A percentile compares a stretch with the other conserved stretches of the same genome.
phyloP scores from a whole-genome alignment of 345 rosid species.

The Sonneratia caseolaris region DNA sequence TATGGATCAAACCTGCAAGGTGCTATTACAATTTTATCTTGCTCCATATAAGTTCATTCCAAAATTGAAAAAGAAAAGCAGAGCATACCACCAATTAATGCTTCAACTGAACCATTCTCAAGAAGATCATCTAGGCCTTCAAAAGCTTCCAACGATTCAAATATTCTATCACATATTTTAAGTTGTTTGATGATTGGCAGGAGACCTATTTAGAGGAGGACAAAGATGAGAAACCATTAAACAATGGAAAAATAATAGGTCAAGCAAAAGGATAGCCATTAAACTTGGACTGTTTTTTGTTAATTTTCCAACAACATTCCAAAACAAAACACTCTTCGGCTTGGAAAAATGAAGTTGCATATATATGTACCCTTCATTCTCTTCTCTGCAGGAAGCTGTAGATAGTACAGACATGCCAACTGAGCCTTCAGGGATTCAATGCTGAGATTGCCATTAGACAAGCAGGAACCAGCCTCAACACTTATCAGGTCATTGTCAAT shows the following conservation, averaged over 20 bases:
- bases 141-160: conserved; percentile 36
- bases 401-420: conserved; percentile 72
- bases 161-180: conserved; percentile 40
- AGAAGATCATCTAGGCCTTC: conserved; percentile 28
- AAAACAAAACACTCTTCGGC: background rate
- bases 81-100: conserved; percentile 43
- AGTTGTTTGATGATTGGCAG: conserved; percentile 74
- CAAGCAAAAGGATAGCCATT: background rate
- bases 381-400: conserved; percentile 65
- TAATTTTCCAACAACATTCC: background rate
- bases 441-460: conserved; percentile 25
- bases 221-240: background rate
- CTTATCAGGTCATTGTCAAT: conserved; percentile 38
- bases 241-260: background rate
- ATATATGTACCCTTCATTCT: conserved; percentile 57
- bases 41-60: background rate
- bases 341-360: background rate
- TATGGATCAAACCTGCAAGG: conserved; percentile 84
- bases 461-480: conserved; percentile 29
- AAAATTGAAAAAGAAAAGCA: background rate
- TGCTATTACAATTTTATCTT: background rate
- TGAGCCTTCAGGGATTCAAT: conserved; percentile 61
- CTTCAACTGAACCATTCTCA: conserved; percentile 47
- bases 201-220: conserved; percentile 44
- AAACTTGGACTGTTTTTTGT: background rate